A percentile compares a stretch with the other conserved stretches of the same genome.
phyloP scores from a whole-genome alignment of 257 asterid species.

The Jasminum sambac region DNA sequence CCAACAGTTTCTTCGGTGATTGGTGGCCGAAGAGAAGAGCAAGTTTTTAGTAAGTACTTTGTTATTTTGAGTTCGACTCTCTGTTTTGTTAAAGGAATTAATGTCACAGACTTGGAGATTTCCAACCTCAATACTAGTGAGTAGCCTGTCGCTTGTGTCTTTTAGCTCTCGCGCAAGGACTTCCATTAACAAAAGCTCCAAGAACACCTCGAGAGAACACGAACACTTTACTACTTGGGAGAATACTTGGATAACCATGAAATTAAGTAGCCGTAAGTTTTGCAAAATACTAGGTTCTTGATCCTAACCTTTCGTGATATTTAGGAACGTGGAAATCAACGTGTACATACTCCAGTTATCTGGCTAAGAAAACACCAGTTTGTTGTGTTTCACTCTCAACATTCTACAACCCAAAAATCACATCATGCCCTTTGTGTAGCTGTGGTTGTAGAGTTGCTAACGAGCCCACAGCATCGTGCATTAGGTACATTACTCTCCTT shows the following conservation, averaged over 20 bases:
- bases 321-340: slow-evolving; percentile 59
- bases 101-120: too few relatives aligned
- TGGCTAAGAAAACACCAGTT: slow-evolving; percentile 47
- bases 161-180: too few relatives aligned
- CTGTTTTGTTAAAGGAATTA: background rate
- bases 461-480: slow-evolving; percentile 41
- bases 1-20: slow-evolving; percentile 54
- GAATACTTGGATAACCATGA: too few relatives aligned
- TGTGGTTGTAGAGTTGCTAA: slow-evolving; percentile 61
- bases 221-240: too few relatives aligned
- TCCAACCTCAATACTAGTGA: too few relatives aligned
- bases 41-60: slow-evolving; percentile 55
- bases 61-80: background rate
- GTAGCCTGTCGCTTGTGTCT: too few relatives aligned
- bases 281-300: background rate
- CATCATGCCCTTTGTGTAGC: slow-evolving; percentile 64
- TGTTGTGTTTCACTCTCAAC: slow-evolving; percentile 78
- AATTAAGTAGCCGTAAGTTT: too few relatives aligned
- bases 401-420: slow-evolving; percentile 56
- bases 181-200: too few relatives aligned
- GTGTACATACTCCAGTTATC: slow-evolving; percentile 48
- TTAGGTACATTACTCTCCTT: slow-evolving; percentile 39
- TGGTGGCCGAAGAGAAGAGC: slow-evolving; percentile 65
- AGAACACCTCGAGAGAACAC: too few relatives aligned
- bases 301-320: background rate